These are phyloP conservation scores for Sorghum bicolor DNA, from an alignment of 176 grass and related monocot genomes.

Conservation along the genomic window Sorghum_bicolor_NCBIv3 NC_012879.2:59104001-59104500, in stretches of 20 bases:
- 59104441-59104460: not conserved
- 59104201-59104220: not conserved
- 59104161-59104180: constrained; percentile 33
- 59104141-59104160: constrained; percentile 46
- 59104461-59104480: not conserved
- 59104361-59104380: not conserved
- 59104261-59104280: not conserved
- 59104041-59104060: constrained; percentile 50
- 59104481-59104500: not conserved
- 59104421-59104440: not conserved
- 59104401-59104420: constrained; percentile 21
- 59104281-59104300: not conserved
- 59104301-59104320: constrained; percentile 14
- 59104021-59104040: constrained; percentile 61
- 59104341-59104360: not conserved
- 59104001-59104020: constrained; percentile 70
- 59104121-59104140: constrained; percentile 55
- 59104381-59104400: not conserved
- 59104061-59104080: constrained; percentile 14
- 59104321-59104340: not conserved
- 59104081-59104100: constrained; percentile 41
- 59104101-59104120: constrained; percentile 61
- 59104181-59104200: constrained; percentile 8
- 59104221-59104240: not conserved
- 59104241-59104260: constrained; percentile 13